These are phyloP conservation scores for Panaeolus papilionaceus DNA, from an alignment of 768 basidiomycete genomes.

Conservation along the genomic window DNA sequence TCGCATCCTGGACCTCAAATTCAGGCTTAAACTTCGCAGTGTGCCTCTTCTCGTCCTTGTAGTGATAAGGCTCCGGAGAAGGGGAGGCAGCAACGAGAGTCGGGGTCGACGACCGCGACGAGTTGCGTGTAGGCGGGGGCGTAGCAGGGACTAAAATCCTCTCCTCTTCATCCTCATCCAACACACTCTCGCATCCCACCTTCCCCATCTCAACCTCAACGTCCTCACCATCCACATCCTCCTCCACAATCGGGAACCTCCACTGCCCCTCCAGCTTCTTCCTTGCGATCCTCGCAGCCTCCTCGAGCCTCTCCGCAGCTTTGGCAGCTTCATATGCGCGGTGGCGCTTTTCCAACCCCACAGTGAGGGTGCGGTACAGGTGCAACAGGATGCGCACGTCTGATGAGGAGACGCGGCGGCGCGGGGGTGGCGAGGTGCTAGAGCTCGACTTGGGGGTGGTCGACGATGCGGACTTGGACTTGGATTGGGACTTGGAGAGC, in stretches of 20 bases:
- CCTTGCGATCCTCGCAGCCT: neutral
- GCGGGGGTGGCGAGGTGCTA: neutral
- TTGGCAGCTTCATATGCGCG: slow-evolving; percentile 8
- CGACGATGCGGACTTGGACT: neutral
- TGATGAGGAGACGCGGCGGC: slow-evolving; percentile 22
- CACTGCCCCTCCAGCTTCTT: slow-evolving; percentile 8
- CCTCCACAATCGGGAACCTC: slow-evolving; percentile 32
- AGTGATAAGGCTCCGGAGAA: neutral
- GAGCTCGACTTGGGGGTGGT: neutral
- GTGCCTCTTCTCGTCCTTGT: slow-evolving; percentile 16
- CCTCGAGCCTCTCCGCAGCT: neutral
- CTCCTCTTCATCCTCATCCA: slow-evolving; percentile 3
- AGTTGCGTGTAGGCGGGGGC: neutral
- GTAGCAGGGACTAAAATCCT: neutral
- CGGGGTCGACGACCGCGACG: neutral
- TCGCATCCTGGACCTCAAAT: slow-evolving; percentile 33
- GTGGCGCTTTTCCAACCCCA: slow-evolving; percentile 29
- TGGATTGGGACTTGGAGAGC: neutral
- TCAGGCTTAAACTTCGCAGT: slow-evolving; percentile 21
- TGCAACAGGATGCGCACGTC: slow-evolving; percentile 30
- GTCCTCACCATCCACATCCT: slow-evolving; percentile 26
- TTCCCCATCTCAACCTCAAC: neutral
- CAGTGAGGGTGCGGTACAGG: slow-evolving; percentile 31
- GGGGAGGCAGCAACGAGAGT: slow-evolving; percentile 4
- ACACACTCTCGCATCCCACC: neutral